Conservation (phyloP, 495 filamentous ascomycete species). For the Cercophora sp. region DNA sequence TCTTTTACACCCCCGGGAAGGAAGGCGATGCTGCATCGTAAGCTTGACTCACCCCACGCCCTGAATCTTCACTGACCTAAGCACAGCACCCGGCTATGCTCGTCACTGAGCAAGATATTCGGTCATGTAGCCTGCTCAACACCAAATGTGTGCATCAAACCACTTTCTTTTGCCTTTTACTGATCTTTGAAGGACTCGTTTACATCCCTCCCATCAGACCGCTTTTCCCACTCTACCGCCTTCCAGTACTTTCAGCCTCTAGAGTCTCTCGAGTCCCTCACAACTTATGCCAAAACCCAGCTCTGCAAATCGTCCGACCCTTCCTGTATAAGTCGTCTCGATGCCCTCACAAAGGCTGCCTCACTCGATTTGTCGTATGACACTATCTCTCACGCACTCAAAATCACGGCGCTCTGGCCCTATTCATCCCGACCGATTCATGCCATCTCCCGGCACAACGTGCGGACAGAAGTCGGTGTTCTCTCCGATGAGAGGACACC, state of each 20-base stretch:
- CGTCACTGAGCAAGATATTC: constrained; percentile 58
- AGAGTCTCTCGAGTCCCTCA: constrained; percentile 51
- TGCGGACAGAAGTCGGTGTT: constrained; percentile 74
- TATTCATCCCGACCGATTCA: constrained; percentile 37
- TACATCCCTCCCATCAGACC: constrained; percentile 57
- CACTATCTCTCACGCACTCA: constrained; percentile 59
- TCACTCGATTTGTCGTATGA: constrained; percentile 79
- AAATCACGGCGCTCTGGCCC: constrained; percentile 59
- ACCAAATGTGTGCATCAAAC: no score
- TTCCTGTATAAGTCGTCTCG: constrained; percentile 34
- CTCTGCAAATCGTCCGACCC: constrained; percentile 45
- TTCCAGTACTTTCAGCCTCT: constrained; percentile 67
- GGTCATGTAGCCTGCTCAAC: constrained; percentile 51
- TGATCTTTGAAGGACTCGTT: constrained; percentile 66
- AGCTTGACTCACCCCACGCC: no score
- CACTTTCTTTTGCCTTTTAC: no score
- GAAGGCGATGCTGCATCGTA: constrained; percentile 39
- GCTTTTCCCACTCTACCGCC: constrained; percentile 61
- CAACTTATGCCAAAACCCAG: constrained; percentile 52
- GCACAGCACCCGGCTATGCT: constrained; percentile 57
- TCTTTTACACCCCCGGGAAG: constrained; percentile 64
- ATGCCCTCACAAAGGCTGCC: constrained; percentile 43
- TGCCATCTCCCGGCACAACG: constrained; percentile 29
- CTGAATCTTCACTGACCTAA: no score
- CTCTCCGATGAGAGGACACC: constrained; percentile 60